These are phyloP conservation scores for Chrysosphaeria jannelii DNA, from an alignment of 2,329 filamentous ascomycete genomes.

Conservation along the genomic window DNA sequence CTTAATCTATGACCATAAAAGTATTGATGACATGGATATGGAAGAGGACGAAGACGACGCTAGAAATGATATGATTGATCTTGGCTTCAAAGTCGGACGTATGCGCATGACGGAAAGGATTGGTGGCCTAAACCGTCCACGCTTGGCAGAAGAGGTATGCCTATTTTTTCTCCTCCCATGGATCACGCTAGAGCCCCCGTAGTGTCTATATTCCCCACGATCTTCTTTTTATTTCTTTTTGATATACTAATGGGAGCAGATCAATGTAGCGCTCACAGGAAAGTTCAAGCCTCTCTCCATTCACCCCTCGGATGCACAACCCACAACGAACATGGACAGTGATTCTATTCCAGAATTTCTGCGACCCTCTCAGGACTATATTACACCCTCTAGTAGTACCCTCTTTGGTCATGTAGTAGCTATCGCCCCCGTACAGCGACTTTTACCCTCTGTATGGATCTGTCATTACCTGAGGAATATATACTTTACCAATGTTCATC, in stretches of 20 bases:
- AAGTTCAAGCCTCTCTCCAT: slow-evolving; percentile 1
- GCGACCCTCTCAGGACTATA: slow-evolving; percentile 31
- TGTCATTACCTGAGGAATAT: slow-evolving; percentile 32
- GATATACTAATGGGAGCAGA: slow-evolving; percentile 1
- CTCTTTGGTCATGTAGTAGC: slow-evolving; percentile 25
- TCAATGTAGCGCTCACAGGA: slow-evolving; percentile 2
- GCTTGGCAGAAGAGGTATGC: slow-evolving; percentile 36
- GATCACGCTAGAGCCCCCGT: too few relatives aligned
- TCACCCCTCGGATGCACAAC: neutral
- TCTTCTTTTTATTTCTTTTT: neutral
- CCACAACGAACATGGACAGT: neutral
- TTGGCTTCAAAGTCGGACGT: slow-evolving; percentile 40
- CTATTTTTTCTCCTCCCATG: neutral
- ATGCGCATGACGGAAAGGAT: slow-evolving; percentile 46
- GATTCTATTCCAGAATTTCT: slow-evolving; percentile 19
- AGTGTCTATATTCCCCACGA: too few relatives aligned
- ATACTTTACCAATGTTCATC: slow-evolving; percentile 38
- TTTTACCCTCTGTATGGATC: slow-evolving; percentile 24
- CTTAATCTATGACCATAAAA: slow-evolving; percentile 12
- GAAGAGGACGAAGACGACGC: slow-evolving; percentile 10
- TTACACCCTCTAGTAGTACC: slow-evolving; percentile 35
- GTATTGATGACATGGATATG: neutral
- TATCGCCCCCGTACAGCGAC: slow-evolving; percentile 21
- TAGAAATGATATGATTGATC: slow-evolving; percentile 31
- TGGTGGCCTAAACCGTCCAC: slow-evolving; percentile 39